Conservation (phyloP, 441 rosid species). For the Adansonia madagascariensis region DNA sequence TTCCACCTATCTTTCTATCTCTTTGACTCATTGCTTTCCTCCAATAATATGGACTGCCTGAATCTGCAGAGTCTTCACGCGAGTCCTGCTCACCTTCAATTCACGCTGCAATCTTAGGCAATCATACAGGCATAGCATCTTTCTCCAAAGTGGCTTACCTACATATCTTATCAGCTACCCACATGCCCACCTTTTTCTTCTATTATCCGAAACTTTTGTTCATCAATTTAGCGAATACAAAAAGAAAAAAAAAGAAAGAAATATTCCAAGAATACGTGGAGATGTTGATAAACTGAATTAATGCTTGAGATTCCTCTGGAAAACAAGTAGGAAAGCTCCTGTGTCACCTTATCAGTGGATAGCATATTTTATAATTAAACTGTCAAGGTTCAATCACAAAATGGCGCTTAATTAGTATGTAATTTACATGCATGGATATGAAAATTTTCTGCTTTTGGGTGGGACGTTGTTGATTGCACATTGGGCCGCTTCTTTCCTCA, state of each 20-base stretch:
- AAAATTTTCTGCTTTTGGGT: background rate
- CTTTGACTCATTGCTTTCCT: background rate
- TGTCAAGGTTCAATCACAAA: too few relatives aligned
- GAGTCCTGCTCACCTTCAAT: background rate
- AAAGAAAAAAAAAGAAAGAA: background rate
- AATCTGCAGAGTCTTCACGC: background rate
- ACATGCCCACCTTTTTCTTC: background rate
- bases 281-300: background rate
- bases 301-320: too few relatives aligned
- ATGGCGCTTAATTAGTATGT: too few relatives aligned
- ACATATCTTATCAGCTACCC: background rate
- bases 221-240: too few relatives aligned
- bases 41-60: background rate
- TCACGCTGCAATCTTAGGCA: conserved; percentile 3
- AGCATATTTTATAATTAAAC: too few relatives aligned
- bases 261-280: background rate
- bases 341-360: too few relatives aligned
- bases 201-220: background rate
- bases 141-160: background rate
- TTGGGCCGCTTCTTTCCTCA: background rate
- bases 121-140: background rate
- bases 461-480: background rate
- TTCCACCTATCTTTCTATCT: background rate
- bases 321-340: too few relatives aligned
- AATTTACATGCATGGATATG: background rate